Conservation (phyloP, 2,329 filamentous ascomycete species). For the Trichoderma pleuroti region DNA sequence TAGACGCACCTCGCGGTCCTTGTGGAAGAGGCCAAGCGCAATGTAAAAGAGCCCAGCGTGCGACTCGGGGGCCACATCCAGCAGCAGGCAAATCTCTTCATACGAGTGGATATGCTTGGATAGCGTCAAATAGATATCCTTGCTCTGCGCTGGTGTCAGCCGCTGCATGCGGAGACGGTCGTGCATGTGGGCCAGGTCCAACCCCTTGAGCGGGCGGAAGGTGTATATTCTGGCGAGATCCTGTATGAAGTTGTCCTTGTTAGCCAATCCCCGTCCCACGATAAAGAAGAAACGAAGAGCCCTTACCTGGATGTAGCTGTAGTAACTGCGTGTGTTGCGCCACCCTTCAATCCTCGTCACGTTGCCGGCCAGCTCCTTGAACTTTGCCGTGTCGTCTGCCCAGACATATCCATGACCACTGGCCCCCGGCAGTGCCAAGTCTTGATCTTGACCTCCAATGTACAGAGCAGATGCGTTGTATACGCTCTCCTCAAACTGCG, state of each 20-base stretch:
- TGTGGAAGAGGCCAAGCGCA: conserved; percentile 87
- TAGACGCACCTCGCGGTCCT: conserved; percentile 72
- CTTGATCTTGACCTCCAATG: conserved; percentile 72
- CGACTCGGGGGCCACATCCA: conserved; percentile 78
- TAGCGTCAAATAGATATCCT: conserved; percentile 81
- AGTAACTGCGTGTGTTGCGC: conserved; percentile 93
- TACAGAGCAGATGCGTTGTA: conserved; percentile 90
- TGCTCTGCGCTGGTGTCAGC: conserved; percentile 69
- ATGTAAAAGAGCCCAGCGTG: conserved; percentile 90
- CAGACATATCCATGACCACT: conserved; percentile 93
- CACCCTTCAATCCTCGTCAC: conserved; percentile 93
- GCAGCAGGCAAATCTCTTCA: conserved; percentile 78
- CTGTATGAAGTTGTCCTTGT: conserved; percentile 35
- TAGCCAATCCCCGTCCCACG: neutral
- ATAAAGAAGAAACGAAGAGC: neutral
- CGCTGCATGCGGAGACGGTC: conserved; percentile 83
- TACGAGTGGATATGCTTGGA: conserved; percentile 72
- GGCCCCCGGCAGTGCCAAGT: conserved; percentile 54
- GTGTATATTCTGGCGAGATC: conserved; percentile 64
- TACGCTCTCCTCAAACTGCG: conserved; percentile 91
- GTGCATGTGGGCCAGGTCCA: conserved; percentile 88
- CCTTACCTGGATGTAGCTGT: conserved; percentile 81
- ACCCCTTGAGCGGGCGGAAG: conserved; percentile 66
- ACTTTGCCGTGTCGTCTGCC: conserved; percentile 75
- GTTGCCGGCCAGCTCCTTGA: conserved; percentile 84